Evolutionary conservation across 2,329 filamentous ascomycete genomes (phyloP), one percentile per base, ranked within the genome.

Genomic region (Aspergillus thermomutatus): DNA sequence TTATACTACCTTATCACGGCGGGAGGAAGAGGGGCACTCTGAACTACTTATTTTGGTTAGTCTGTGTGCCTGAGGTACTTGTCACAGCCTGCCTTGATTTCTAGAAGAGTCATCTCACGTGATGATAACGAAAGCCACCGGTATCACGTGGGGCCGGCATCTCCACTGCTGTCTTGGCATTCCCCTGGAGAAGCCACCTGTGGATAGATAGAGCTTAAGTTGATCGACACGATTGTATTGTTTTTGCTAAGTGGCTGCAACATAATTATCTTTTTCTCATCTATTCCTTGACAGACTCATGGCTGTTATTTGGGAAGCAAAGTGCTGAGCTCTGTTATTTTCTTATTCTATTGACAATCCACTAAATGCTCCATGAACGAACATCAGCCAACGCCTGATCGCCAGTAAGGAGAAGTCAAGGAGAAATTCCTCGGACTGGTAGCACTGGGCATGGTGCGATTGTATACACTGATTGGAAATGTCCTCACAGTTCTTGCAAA

Each of bases 401-500:
- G 49, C 50, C 56, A 60, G 47, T 57, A 37, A 14, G 31, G 57
- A 19, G 19, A 21, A 21, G 21, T 46, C 43, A 14, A 26, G 43
- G 43, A 23, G 43, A 46, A 14, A 23, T 46, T 23, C 43, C 23
- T 50, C 46, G 47, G 28, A 47, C 34, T 48, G 59, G 48, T 52
- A 58, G 58, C 59, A 31, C 62, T 57, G 66, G 70, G 63, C 60
- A 72, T 72, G 70, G 59, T 66, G 60, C 71, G 61, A 69, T 62
- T 54, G 60, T 60, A 48, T 59, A 53, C 54, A 7, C 53, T 52
- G 59, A 56, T 64, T 69, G 67, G 72, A 74, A 87, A 96, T 96
- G 92, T 95, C 92, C 75, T 88, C 91, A 68, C 91, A 95, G 83
- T 87, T 96, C 69, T 83, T 97, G 69, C 87, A 88, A 70, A 87